These are phyloP conservation scores for Arthrobotrys entomopaga DNA, from an alignment of 2,329 filamentous ascomycete species.

Conservation along the genomic window DNA sequence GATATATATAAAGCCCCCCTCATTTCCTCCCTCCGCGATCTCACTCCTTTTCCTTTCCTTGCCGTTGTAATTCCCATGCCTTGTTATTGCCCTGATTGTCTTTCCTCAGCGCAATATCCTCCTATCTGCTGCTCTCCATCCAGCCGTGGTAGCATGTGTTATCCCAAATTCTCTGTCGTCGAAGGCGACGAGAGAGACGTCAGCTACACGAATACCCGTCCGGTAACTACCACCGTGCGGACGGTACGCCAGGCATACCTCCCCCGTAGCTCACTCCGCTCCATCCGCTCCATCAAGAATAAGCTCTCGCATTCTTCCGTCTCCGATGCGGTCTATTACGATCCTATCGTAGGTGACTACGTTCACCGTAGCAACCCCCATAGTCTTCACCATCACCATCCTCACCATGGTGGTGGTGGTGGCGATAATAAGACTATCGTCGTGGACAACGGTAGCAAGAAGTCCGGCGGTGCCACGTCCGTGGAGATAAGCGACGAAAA, in stretches of 20 bases:
- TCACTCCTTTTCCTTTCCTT: neutral
- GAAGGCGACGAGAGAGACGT: slow-evolving; percentile 22
- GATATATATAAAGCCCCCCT: slow-evolving; percentile 39
- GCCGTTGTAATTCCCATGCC: slow-evolving; percentile 9
- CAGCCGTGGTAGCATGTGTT: slow-evolving; percentile 17
- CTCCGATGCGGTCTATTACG: slow-evolving; percentile 18
- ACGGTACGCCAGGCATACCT: slow-evolving; percentile 13
- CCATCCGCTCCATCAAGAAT: slow-evolving; percentile 17
- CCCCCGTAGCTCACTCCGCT: slow-evolving; percentile 26
- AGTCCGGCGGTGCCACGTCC: slow-evolving; percentile 14
- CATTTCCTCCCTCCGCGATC: slow-evolving; percentile 14
- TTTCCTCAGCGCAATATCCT: slow-evolving; percentile 23
- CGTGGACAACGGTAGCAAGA: slow-evolving; percentile 26
- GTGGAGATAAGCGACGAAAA: slow-evolving; percentile 35
- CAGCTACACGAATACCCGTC: slow-evolving; percentile 25
- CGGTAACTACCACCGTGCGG: neutral
- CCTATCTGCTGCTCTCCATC: neutral
- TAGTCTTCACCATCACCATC: slow-evolving; percentile 11
- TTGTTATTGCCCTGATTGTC: slow-evolving; percentile 3
- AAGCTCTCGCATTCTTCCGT: slow-evolving; percentile 8
- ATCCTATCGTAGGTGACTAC: slow-evolving; percentile 10
- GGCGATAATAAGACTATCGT: slow-evolving; percentile 36
- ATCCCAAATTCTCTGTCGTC: slow-evolving; percentile 22
- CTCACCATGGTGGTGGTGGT: slow-evolving; percentile 1
- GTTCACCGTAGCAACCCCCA: slow-evolving; percentile 6